Base-by-base conservation (phyloP, 495 filamentous ascomycete species). In the Parathielavia appendiculata region DNA sequence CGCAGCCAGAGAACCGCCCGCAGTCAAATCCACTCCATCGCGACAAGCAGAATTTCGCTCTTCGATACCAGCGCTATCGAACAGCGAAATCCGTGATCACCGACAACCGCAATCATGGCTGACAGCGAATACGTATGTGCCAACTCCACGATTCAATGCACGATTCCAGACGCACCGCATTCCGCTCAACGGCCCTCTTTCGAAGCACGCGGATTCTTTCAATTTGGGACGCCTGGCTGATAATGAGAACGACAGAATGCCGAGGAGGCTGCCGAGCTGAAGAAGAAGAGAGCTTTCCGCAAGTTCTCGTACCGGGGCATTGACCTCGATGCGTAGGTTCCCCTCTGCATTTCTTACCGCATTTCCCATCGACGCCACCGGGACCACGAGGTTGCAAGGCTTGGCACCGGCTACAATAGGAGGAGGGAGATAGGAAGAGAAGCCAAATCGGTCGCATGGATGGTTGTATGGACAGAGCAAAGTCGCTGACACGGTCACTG, bases 291-390 rank as follows among this genome's bases (percentile, higher is more conserved):
- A 91, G 81, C 90, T 71, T 97, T 97, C 89, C 89, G 92, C 81
- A 97, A 97, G 86, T 98, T 98, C 77, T 93, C 92, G 66, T 98
- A 97, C 87, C 91, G 93, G 73, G 93, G 93, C 66, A 88, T 97
- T 77, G 93, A 98, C 76, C 92, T 98, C 77, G 93, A 98, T 77
- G 88, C 95, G 92, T 96, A 89, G 68, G 88, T 78, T 62, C 54
- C 61, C 60, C 61, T 61, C 60, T 44, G 54, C 20, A 36, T 51
- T 12, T n/a, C 26, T 52, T 50, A 23, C 22, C 43, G 14, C 44
- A 14, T 26, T 8, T 44, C 20, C 41, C 20, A 11, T 30, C 12
- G 20, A 41, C 14, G 14, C 51, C 30, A 41, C 41, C 30, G 58
- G 45, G 48, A 50, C 34, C 20, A 30, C 11, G 34, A 30, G 38